These are phyloP conservation scores for Drosera capensis DNA, from an alignment of 148 eudicot genomes.

Conservation along the genomic window DNA sequence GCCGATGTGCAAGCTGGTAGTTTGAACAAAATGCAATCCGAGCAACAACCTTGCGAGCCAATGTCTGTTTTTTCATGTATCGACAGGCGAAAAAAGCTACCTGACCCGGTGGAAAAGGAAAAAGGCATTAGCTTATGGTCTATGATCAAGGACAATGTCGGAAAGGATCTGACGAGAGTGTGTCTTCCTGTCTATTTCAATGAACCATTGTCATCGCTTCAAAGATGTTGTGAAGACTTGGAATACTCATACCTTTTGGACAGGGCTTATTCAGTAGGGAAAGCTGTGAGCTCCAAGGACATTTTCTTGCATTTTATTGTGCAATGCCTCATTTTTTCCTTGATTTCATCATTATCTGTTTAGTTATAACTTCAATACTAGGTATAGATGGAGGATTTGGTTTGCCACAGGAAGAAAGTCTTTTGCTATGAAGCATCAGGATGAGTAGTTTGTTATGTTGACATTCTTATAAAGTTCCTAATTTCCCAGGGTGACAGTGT, in stretches of 20 bases:
- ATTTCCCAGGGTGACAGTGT: no score
- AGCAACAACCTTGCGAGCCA: conserved; percentile 9
- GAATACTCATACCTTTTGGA: conserved; percentile 88
- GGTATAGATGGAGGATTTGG: no score
- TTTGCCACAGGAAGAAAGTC: no score
- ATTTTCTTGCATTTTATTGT: no score
- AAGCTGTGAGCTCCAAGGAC: conserved; percentile 34
- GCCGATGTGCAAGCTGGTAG: conserved; percentile 9
- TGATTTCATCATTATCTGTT: no score
- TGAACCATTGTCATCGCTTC: conserved; percentile 91
- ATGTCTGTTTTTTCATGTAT: conserved; percentile 16
- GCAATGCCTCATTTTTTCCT: neutral
- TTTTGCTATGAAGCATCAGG: no score
- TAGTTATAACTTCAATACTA: no score
- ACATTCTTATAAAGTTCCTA: no score
- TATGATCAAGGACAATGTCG: conserved; percentile 92
- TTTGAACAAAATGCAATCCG: conserved; percentile 9
- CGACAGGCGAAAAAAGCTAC: conserved; percentile 71
- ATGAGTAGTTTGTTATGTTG: no score
- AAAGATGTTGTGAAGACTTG: conserved; percentile 86
- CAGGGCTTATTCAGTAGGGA: conserved; percentile 73
- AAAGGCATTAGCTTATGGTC: conserved; percentile 94
- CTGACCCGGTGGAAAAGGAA: conserved; percentile 83
- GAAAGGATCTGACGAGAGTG: conserved; percentile 87
- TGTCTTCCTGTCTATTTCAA: conserved; percentile 97